Percentiles rank a stretch among this genome's conserved stretches.
These are phyloP conservation scores for Candida odintsovae DNA, from an alignment of 805 yeast species.

Conservation along the genomic window DNA sequence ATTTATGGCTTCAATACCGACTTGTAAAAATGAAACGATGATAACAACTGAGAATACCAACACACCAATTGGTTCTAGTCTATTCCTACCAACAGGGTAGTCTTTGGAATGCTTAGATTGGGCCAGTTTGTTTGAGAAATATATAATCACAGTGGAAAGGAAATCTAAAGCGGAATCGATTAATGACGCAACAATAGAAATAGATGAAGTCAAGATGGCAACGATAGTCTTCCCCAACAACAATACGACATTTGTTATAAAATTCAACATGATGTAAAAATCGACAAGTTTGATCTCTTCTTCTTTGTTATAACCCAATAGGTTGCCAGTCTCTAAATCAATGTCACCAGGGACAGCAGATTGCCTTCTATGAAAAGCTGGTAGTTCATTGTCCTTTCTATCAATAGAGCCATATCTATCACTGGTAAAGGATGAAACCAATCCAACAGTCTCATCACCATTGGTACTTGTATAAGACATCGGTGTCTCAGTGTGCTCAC, in stretches of 20 bases:
- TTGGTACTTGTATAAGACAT: not conserved
- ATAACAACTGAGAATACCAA: conserved; percentile 67
- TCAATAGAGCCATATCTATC: not conserved
- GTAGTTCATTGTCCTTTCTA: not conserved
- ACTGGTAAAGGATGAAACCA: not conserved
- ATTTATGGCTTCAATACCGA: conserved; percentile 56
- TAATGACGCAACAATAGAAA: conserved; percentile 72
- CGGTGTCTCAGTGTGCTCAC: conserved; percentile 1
- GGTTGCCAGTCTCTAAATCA: conserved; percentile 50
- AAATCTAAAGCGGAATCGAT: conserved; percentile 74
- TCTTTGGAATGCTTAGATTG: conserved; percentile 39
- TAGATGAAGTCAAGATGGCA: conserved; percentile 58
- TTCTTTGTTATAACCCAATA: conserved; percentile 43
- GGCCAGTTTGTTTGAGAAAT: conserved; percentile 48
- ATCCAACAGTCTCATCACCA: not conserved
- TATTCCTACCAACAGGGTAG: conserved; percentile 66
- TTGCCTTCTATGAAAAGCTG: conserved; percentile 14
- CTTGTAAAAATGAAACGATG: conserved; percentile 65
- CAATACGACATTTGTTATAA: conserved; percentile 51
- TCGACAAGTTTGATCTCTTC: conserved; percentile 39
- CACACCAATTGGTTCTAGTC: conserved; percentile 76
- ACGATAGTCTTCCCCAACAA: conserved; percentile 57
- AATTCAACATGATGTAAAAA: conserved; percentile 60
- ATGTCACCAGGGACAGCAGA: conserved; percentile 56
- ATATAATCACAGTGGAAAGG: conserved; percentile 68